A percentile compares a stretch with the other conserved stretches of the same genome.
Evolutionary conservation across 768 basidiomycete genomes (phyloP).

Genomic region (Hygrophorus pudorinus): DNA sequence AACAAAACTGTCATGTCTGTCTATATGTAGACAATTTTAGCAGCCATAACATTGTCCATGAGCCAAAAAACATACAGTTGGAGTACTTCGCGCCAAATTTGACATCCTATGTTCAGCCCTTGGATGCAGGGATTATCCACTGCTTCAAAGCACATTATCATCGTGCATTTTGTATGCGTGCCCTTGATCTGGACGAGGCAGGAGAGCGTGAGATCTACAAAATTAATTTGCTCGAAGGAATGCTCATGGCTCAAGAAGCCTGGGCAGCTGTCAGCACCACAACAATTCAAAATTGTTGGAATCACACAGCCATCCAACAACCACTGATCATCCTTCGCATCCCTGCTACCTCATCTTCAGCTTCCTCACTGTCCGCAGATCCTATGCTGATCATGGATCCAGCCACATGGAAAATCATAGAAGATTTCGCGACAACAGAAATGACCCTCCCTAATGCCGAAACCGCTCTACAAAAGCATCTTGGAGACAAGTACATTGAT

Average conservation of each 20-base stretch:
- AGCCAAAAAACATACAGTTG: conserved; percentile 20
- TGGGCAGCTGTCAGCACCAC: too few relatives aligned
- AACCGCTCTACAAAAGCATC: conserved; percentile 2
- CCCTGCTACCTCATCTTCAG: too few relatives aligned
- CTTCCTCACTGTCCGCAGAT: too few relatives aligned
- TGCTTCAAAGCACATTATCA: conserved; percentile 27
- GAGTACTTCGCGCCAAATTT: conserved; percentile 24
- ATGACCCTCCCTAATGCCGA: conserved; percentile 12
- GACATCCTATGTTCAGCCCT: conserved; percentile 26
- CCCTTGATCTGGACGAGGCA: conserved; percentile 21
- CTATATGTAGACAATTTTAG: conserved; percentile 25
- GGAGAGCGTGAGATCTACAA: conserved; percentile 24
- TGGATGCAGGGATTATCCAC: conserved; percentile 25
- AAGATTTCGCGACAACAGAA: conserved; percentile 9
- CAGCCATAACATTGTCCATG: conserved; percentile 18
- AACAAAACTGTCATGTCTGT: conserved; percentile 13
- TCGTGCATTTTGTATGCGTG: conserved; percentile 14
- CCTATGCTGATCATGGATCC: background rate
- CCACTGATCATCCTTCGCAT: too few relatives aligned
- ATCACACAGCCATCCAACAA: too few relatives aligned
- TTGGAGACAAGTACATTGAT: conserved; percentile 8
- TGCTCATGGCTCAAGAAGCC: too few relatives aligned
- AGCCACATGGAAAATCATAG: conserved; percentile 6
- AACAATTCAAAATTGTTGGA: too few relatives aligned
- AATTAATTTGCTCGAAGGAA: conserved; percentile 16